Conservation (phyloP, 1,139 yeast species). For the Suhomyces yuchorum region DNA sequence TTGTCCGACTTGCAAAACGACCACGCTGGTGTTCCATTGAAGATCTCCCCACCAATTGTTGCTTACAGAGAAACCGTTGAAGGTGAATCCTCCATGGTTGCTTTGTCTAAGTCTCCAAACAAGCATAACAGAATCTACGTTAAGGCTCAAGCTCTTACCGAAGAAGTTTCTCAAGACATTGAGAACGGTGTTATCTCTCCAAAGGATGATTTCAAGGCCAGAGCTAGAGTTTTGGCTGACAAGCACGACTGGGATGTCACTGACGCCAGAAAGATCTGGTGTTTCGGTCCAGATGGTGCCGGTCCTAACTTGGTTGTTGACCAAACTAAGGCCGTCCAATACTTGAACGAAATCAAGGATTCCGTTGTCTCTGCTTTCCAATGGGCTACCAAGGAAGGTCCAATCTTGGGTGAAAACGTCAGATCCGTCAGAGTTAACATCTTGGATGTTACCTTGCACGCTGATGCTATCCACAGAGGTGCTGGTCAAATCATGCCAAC, state of each 20-base stretch:
- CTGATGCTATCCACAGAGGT: constrained; percentile 99
- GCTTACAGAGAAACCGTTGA: constrained; percentile 98
- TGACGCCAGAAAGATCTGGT: constrained; percentile 99
- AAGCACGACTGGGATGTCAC: constrained; percentile 99
- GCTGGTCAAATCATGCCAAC: constrained; percentile 99
- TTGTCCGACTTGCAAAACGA: constrained; percentile 94
- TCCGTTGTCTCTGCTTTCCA: constrained; percentile 99
- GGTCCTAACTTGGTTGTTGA: constrained; percentile 99
- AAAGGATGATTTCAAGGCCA: constrained; percentile 97
- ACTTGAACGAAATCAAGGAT: constrained; percentile 98
- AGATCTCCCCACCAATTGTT: constrained; percentile 97
- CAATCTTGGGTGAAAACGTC: constrained; percentile 93
- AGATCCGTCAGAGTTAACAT: constrained; percentile 98
- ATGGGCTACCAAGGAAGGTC: constrained; percentile 99
- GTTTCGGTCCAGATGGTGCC: constrained; percentile 99
- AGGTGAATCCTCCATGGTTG: constrained; percentile 90
- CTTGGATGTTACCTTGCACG: constrained; percentile 98
- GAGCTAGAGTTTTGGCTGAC: constrained; percentile 99
- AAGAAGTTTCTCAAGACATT: constrained; percentile 90
- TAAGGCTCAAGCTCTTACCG: constrained; percentile 94
- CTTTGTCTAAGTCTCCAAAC: constrained; percentile 99
- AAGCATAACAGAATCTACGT: constrained; percentile 99
- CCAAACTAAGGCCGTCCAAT: constrained; percentile 99
- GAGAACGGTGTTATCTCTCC: constrained; percentile 91
- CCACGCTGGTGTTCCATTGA: constrained; percentile 99